These are phyloP conservation scores for Selenicereus undatus DNA, from an alignment of 148 eudicot genomes.

Conservation along the genomic window DNA sequence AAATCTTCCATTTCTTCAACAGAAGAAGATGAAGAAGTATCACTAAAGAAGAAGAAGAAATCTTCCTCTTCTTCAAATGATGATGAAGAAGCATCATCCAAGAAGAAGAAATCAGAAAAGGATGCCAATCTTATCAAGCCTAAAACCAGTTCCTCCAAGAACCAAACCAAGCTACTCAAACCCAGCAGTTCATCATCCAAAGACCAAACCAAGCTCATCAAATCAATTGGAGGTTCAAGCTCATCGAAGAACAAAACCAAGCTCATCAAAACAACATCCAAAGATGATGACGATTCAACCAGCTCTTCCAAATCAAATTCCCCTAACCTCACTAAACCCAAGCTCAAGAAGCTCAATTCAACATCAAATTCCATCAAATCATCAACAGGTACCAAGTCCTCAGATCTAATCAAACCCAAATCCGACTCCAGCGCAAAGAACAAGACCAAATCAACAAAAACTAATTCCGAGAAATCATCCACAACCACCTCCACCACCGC, in stretches of 20 bases:
- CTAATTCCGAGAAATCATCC: slow-evolving; percentile 8
- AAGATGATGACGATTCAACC: neutral
- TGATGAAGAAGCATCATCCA: slow-evolving; percentile 20
- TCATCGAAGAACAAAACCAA: slow-evolving; percentile 39
- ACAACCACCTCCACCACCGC: neutral
- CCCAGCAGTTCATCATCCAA: slow-evolving; percentile 22
- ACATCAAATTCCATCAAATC: slow-evolving; percentile 40
- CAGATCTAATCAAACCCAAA: neutral
- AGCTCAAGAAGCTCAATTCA: slow-evolving; percentile 56
- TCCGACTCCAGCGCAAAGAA: slow-evolving; percentile 24
- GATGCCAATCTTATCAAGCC: slow-evolving; percentile 42
- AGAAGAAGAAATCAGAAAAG: slow-evolving; percentile 37
- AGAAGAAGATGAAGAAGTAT: slow-evolving; percentile 24
- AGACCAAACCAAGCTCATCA: slow-evolving; percentile 36
- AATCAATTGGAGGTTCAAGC: slow-evolving; percentile 19
- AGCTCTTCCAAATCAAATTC: neutral
- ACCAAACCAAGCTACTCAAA: slow-evolving; percentile 40
- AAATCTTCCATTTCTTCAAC: slow-evolving; percentile 9
- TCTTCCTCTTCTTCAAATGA: neutral
- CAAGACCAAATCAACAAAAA: slow-evolving; percentile 39
- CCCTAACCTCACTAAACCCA: slow-evolving; percentile 33
- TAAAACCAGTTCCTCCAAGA: slow-evolving; percentile 32
- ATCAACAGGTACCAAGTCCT: slow-evolving; percentile 14
- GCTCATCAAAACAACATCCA: slow-evolving; percentile 21
- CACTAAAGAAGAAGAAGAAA: slow-evolving; percentile 35